Evolutionary conservation across 1,284 basidiomycete species (phyloP), one percentile per base, ranked within the genome.

Genomic region (Tilletiopsis washingtonensis): DNA sequence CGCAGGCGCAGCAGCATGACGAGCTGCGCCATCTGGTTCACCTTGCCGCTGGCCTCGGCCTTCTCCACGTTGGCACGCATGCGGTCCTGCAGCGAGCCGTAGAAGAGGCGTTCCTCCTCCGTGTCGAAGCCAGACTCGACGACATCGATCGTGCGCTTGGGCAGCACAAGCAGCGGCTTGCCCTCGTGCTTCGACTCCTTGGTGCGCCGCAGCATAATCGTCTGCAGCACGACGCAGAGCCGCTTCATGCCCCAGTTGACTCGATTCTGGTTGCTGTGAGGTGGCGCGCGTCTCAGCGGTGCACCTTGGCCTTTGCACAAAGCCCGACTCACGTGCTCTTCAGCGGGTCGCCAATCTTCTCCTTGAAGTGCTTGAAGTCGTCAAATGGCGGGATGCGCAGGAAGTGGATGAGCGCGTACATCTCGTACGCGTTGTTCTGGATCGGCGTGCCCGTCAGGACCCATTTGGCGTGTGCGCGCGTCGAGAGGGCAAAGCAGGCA

Each of bases 351-450:
- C 81, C 81, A 42, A 97, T 88, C 51, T 84, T 82, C 5, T 78
- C 76, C 51, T 84, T 85, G 78, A 94, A 97, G 2, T 78, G 81
- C 7, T 80, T 74, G 81, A 84, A 88, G 34, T 88, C 81, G 61
- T 86, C 84, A 21, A 94, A 79, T 0, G 91, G 93, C 53, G 81
- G 82, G 43, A 91, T 80, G 3, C 84, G 82, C 15, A 97, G 76
- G 75, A 97, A 98, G 55, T 87, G 85, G 65, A 97, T 81, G 23
- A 97, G 78, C 3, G 89, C 86, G 71, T 81, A 96, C 3, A 98
- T 77, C 67, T 98, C 93, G 46, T 85, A 83, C 5, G 94, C 85
- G 40, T 80, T 85, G 76, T 97, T 97, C 78, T 91, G 82, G 73
- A 73, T 56, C 21, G 75, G 75, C 23, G 75, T 76, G 15, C 75